Conservation (phyloP, 2,329 filamentous ascomycete genomes). For the Fusarium luffae region DNA sequence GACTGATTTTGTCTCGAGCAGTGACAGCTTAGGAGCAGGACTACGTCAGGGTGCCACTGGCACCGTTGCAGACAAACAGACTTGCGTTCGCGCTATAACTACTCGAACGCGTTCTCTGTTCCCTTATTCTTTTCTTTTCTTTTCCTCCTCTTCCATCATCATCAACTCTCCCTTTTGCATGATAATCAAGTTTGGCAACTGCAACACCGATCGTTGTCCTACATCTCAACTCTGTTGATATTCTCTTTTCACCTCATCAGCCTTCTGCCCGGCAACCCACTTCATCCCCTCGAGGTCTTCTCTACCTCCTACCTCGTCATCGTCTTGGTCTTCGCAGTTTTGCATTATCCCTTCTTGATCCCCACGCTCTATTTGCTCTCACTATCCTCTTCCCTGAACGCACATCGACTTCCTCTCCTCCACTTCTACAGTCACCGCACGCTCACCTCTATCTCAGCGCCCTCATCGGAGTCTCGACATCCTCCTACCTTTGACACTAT, state of each 20-base stretch:
- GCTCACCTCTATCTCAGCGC: not conserved
- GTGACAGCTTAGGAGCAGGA: not conserved
- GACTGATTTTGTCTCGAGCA: not conserved
- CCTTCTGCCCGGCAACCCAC: rapidly evolving
- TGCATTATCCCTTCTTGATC: not conserved
- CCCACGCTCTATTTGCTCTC: not conserved
- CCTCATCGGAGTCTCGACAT: not conserved
- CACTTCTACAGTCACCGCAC: not conserved
- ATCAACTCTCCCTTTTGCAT: not conserved
- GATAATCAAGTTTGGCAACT: not conserved
- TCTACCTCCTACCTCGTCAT: too few species aligned
- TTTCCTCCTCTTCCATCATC: not conserved
- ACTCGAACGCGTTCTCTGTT: not conserved
- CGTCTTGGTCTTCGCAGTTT: not conserved
- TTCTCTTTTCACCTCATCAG: too few species aligned
- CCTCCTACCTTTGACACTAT: not conserved
- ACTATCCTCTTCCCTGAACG: not conserved
- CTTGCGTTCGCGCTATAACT: not conserved
- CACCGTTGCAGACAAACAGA: not conserved
- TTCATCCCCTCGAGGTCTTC: not conserved
- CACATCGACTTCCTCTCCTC: not conserved
- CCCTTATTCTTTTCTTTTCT: not conserved
- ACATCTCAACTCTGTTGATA: not conserved
- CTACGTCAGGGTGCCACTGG: not conserved
- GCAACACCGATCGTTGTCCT: not conserved